Conservation (phyloP, 768 basidiomycete genomes). For the Macrolepiota albuminosa region DNA sequence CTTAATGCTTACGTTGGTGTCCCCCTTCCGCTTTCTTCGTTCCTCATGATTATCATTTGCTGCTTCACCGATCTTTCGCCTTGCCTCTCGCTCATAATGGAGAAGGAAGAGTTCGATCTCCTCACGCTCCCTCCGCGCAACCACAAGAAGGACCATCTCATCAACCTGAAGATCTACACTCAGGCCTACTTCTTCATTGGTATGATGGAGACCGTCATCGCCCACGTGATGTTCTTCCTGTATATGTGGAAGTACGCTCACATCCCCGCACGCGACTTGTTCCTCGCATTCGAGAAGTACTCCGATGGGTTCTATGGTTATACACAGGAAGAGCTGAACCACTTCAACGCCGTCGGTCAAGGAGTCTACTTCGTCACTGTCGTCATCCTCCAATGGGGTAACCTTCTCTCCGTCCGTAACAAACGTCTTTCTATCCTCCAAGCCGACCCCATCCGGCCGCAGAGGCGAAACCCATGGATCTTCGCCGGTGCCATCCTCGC, state of each 20-base stretch:
- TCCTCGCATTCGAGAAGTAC: conserved; percentile 39
- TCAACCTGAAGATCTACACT: conserved; percentile 15
- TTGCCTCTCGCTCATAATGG: conserved; percentile 15
- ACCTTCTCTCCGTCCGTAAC: conserved; percentile 38
- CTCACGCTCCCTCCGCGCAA: conserved; percentile 16
- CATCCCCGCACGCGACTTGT: conserved; percentile 32
- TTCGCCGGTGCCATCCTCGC: conserved; percentile 15
- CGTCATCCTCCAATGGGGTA: conserved; percentile 43
- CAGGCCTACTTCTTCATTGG: conserved; percentile 16
- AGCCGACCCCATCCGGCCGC: conserved; percentile 37
- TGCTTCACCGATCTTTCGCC: conserved; percentile 16
- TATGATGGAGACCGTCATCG: conserved; percentile 15
- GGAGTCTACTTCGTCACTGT: conserved; percentile 32
- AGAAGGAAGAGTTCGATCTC: conserved; percentile 18
- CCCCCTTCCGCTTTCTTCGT: conserved; percentile 50
- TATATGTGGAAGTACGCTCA: conserved; percentile 33
- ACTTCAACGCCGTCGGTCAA: conserved; percentile 37
- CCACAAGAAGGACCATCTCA: conserved; percentile 17
- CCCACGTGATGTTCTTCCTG: conserved; percentile 28
- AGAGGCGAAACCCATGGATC: conserved; percentile 36
- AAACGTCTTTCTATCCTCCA: conserved; percentile 37
- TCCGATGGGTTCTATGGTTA: conserved; percentile 30
- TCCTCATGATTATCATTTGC: conserved; percentile 19
- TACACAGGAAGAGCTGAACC: conserved; percentile 22
- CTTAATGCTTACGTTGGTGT: conserved; percentile 55